A percentile compares a stretch with the other conserved stretches of the same genome.
These are phyloP conservation scores for Gymnopus androsaceus DNA, from an alignment of 1,284 basidiomycete species.

Conservation along the genomic window DNA sequence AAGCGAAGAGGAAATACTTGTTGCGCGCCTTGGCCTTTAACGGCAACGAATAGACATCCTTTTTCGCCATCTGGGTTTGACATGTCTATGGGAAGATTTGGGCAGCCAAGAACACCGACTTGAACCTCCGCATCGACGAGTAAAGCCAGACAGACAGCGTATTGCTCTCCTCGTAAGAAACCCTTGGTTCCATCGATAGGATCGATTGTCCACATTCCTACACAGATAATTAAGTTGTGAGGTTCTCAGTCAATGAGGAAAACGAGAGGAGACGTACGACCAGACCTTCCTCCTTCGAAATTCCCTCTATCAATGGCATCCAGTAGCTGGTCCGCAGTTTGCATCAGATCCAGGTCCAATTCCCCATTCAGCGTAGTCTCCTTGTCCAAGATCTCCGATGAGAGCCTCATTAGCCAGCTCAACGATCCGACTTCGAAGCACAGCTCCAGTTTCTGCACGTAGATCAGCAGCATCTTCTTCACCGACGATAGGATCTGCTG, in stretches of 20 bases:
- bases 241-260: constrained; percentile 15
- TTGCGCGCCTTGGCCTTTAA: constrained; percentile 79
- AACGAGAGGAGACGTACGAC: constrained; percentile 70
- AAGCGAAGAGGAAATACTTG: constrained; percentile 48
- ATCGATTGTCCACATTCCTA: constrained; percentile 90
- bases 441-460: constrained; percentile 50
- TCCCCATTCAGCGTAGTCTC: constrained; percentile 62
- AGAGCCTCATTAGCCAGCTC: constrained; percentile 86
- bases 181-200: constrained; percentile 95
- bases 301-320: constrained; percentile 87
- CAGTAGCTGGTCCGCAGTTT: constrained; percentile 65
- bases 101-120: constrained; percentile 93
- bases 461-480: constrained; percentile 93
- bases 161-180: constrained; percentile 95
- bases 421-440: constrained; percentile 73
- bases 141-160: constrained; percentile 93
- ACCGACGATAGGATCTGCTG: constrained; percentile 87
- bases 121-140: constrained; percentile 84
- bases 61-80: constrained; percentile 59
- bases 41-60: constrained; percentile 85
- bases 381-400: constrained; percentile 50
- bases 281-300: constrained; percentile 72
- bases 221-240: constrained; percentile 25
- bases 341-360: constrained; percentile 58
- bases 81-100: constrained; percentile 79